phyloP scores from a whole-genome alignment of 805 yeast genomes.

The Nadsonia fulvescens region DNA sequence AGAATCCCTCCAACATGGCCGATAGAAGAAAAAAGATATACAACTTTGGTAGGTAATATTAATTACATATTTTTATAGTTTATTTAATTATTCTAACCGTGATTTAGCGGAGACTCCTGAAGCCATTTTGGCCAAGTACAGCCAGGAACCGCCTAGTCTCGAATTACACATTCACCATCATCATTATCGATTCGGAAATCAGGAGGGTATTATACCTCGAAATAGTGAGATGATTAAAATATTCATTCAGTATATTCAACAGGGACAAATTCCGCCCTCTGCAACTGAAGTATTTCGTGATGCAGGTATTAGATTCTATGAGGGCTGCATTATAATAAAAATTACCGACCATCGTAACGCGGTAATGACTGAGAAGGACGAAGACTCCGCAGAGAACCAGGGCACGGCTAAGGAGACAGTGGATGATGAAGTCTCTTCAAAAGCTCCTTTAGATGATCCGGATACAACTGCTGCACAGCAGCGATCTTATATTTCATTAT shows the following conservation, averaged over 20 bases:
- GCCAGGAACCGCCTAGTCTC: constrained; percentile 59
- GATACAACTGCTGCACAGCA: constrained; percentile 27
- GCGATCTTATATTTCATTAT: constrained; percentile 54
- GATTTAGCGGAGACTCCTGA: constrained; percentile 43
- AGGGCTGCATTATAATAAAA: constrained; percentile 74
- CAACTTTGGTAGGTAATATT: no score
- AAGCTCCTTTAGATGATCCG: neutral
- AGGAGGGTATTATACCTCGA: constrained; percentile 74
- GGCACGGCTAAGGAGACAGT: neutral
- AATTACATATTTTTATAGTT: no score
- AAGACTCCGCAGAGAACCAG: neutral
- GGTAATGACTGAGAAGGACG: constrained; percentile 3
- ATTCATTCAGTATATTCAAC: constrained; percentile 61
- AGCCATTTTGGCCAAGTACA: constrained; percentile 59
- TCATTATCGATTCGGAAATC: constrained; percentile 80
- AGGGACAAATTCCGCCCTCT: constrained; percentile 75
- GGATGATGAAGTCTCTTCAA: constrained; percentile 1
- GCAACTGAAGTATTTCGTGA: constrained; percentile 80
- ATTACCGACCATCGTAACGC: constrained; percentile 68
- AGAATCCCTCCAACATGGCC: no score
- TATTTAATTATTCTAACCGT: no score
- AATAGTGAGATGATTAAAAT: constrained; percentile 55
- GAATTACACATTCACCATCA: constrained; percentile 84
- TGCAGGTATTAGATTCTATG: constrained; percentile 67
- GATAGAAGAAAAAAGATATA: no score